Evolutionary conservation across 257 asterid species (phyloP), one percentile per base, ranked within the genome.

Genomic region (Ilex asprella): DNA sequence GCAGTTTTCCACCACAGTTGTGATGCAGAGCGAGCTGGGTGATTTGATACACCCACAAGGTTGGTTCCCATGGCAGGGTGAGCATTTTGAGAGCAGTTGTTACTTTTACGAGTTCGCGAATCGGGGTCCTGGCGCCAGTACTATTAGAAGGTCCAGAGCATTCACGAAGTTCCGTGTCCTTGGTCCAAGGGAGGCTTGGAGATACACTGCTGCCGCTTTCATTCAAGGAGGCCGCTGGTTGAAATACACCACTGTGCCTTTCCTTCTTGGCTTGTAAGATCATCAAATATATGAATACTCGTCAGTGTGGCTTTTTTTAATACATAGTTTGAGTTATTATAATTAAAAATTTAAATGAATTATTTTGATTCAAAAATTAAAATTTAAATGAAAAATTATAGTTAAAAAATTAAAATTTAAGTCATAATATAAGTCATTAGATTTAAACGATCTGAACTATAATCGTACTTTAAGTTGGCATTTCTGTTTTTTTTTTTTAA

Each of bases 1-100:
- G 50, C 16, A 9, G 0, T 59, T 55, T 0, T 73, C 94, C 0
- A 65, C 65, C 2, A 87, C 87, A 2, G 84, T 85, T 12, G 59
- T 74, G n/a, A 75, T 89, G 87, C 84, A 85, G 73, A 62, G 69
- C 15, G 85, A 79, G 47, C 10, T 87, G 6, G 97, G 83, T 0
- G 97, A 89, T 30, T 59, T 85, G 16, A 80, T 89, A 30, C 57
- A 77, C 8, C 94, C 94, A 0, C 84, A 75, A 56, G 97, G 95
- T 0, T 89, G 72, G 62, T 31, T 60, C 51, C 3, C 32, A 0
- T 86, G 89, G 92, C 60, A 78, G 55, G 86, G 67, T 2, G 65
- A 10, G 7, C 54, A 10, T 5, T 49, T 6, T 41, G 58, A 69
- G 16, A 32, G 77, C 16, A 82, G 79, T 0, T 73, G 86, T 55